Evolutionary conservation across 768 basidiomycete species (phyloP), one percentile per base, ranked within the genome.

Genomic region (Leccinum disarticulatum): DNA sequence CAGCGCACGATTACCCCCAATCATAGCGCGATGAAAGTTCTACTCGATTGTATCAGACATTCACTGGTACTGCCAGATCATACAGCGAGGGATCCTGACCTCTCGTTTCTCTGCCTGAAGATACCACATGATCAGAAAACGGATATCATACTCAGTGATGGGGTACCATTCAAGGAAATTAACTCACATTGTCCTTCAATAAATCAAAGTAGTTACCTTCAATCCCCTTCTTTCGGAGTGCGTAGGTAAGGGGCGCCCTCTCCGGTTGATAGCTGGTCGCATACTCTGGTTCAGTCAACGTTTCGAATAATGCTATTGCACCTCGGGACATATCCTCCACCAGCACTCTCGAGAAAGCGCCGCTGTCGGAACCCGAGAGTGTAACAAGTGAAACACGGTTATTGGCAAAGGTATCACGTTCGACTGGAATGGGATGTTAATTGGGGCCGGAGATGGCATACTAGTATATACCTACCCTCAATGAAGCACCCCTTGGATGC

Each of bases 351-450:
- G 60, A 55, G 11, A 68, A 55, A 13, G 54, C 65, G 6, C 61
- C 63, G 10, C 1, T 13, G 19, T 52, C 48, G 19, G 55, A 67
- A 35, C 7, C 55, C n/a, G 66, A 65, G 53, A 58, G 64, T 4
- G 70, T 63, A 1, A 70, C 48, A 15, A 73, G 65, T 2, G 75
- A 75, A 25, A 75, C 58, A 15, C 72, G 75, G 52, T 71, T 76
- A 52, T 75, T 76, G 17, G 19, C 43, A 46, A 46, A 19, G 43
- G 19, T 46, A 19, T 46, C 2, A 1, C 10, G 43, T 46, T 46
- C 55, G 8, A 76, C 74, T 71, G 22, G 22, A 35, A 25, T 43
- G 1, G 48, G 7, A n/a, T 3, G 22, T 43, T 3, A 57, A 55
- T 47, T 2, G 31, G 19, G 31, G n/a, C 19, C 25, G 3, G 11